Percentiles rank a stretch among this genome's conserved stretches.
These are phyloP conservation scores for Amanita subjunquillea DNA, from an alignment of 768 basidiomycete genomes.

Conservation along the genomic window DNA sequence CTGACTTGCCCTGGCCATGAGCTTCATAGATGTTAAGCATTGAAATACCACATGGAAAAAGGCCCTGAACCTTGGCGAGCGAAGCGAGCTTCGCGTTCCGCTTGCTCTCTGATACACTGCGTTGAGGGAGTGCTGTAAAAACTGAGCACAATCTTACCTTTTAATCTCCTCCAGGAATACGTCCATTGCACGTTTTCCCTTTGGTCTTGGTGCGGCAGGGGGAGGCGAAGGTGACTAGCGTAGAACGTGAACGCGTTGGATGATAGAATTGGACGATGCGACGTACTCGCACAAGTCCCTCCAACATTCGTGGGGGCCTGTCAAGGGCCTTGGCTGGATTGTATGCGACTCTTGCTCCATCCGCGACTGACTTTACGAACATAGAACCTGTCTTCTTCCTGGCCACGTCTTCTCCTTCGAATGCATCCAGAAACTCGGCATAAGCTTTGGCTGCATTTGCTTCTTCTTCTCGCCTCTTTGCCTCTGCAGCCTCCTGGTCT, in stretches of 20 bases:
- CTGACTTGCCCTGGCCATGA: conserved; percentile 59
- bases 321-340: conserved; percentile 24
- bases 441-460: conserved; percentile 70
- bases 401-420: conserved; percentile 58
- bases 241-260: background rate
- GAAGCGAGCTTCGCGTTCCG: conserved; percentile 79
- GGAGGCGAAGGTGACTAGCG: conserved; percentile 51
- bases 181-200: conserved; percentile 96
- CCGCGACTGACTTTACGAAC: conserved; percentile 49
- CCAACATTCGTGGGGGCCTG: conserved; percentile 13
- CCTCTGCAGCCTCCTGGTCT: conserved; percentile 88
- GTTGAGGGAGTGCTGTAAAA: background rate
- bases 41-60: background rate
- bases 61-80: conserved; percentile 46
- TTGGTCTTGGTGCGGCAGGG: conserved; percentile 51
- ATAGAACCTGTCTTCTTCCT: conserved; percentile 39
- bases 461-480: conserved; percentile 79
- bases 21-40: conserved; percentile 20
- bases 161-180: conserved; percentile 95
- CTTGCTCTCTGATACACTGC: conserved; percentile 67
- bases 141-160: conserved; percentile 33
- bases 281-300: conserved; percentile 16
- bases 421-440: conserved; percentile 77
- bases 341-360: conserved; percentile 40
- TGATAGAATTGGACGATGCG: background rate